Percentiles rank a stretch among this genome's conserved stretches.
Conservation (phyloP, 2,329 filamentous ascomycete species). For the Colletotrichum lindemuthianum region DNA sequence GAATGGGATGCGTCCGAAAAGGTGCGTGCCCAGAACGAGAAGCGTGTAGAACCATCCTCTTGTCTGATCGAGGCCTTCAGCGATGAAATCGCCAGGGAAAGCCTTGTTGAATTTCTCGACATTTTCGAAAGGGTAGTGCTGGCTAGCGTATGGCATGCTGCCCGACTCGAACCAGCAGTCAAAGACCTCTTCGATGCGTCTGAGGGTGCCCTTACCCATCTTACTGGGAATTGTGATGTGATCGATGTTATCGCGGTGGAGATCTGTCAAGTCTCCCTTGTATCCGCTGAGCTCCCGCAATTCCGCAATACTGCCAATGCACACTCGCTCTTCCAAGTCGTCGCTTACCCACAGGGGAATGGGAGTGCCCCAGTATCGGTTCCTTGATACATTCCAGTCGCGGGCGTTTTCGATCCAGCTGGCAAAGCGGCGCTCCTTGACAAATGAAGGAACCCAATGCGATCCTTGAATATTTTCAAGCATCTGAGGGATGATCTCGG, state of each 20-base stretch:
- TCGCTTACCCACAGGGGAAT: slow-evolving; percentile 93
- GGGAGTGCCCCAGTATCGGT: slow-evolving; percentile 95
- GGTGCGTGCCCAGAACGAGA: slow-evolving; percentile 85
- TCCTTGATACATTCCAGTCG: slow-evolving; percentile 95
- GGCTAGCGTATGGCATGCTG: slow-evolving; percentile 92
- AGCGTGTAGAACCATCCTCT: slow-evolving; percentile 98
- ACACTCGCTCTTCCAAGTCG: slow-evolving; percentile 86
- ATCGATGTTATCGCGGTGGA: slow-evolving; percentile 94
- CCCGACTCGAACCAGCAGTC: slow-evolving; percentile 98
- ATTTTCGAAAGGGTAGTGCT: slow-evolving; percentile 94
- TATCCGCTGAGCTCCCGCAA: slow-evolving; percentile 89
- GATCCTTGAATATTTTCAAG: slow-evolving; percentile 89
- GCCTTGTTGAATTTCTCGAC: slow-evolving; percentile 80
- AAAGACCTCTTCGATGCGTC: slow-evolving; percentile 87
- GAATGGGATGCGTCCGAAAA: slow-evolving; percentile 87
- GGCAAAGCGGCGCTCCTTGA: slow-evolving; percentile 90
- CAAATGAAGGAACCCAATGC: slow-evolving; percentile 90
- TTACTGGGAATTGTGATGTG: slow-evolving; percentile 93
- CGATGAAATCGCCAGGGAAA: slow-evolving; percentile 94
- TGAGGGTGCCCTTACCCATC: slow-evolving; percentile 84
- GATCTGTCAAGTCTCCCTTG: slow-evolving; percentile 81
- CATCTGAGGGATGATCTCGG: slow-evolving; percentile 85
- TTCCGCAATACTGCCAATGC: slow-evolving; percentile 85
- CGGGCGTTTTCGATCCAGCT: slow-evolving; percentile 92
- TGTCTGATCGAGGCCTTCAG: slow-evolving; percentile 92